phyloP scores from a whole-genome alignment of 2,329 filamentous ascomycete species.

The Penicillium frequentans region DNA sequence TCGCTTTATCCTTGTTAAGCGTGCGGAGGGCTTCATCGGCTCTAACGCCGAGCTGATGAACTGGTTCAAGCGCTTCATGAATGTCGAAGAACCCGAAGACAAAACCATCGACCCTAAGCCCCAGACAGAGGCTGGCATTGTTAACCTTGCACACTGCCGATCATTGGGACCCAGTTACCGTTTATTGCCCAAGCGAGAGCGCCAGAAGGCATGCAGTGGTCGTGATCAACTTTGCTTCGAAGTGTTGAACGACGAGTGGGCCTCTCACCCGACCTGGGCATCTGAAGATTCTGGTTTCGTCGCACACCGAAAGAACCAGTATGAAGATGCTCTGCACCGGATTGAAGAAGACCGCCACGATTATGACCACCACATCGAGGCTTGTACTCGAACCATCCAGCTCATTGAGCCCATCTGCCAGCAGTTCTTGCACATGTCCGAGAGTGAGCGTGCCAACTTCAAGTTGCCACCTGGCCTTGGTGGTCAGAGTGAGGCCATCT shows the following conservation, averaged over 20 bases:
- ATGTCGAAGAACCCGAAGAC: conserved; percentile 69
- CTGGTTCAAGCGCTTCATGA: conserved; percentile 84
- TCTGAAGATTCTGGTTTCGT: conserved; percentile 98
- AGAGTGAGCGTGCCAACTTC: conserved; percentile 71
- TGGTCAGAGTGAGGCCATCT: conserved; percentile 93
- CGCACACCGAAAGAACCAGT: conserved; percentile 93
- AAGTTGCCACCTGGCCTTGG: conserved; percentile 80
- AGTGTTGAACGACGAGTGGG: conserved; percentile 97
- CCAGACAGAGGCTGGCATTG: conserved; percentile 69
- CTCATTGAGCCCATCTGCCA: conserved; percentile 92
- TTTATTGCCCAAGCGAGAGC: conserved; percentile 84
- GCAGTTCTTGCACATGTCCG: conserved; percentile 77
- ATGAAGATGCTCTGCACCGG: conserved; percentile 88
- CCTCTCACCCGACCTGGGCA: conserved; percentile 97
- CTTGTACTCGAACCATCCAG: conserved; percentile 91
- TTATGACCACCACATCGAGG: conserved; percentile 98
- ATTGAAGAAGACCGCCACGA: conserved; percentile 98
- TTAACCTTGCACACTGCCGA: conserved; percentile 93
- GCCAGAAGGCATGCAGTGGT: conserved; percentile 87
- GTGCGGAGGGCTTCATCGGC: conserved; percentile 82
- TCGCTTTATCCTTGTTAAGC: conserved; percentile 75
- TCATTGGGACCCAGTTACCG: conserved; percentile 96
- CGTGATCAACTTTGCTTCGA: conserved; percentile 91
- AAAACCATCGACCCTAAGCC: conserved; percentile 77
- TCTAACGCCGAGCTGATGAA: conserved; percentile 84